These are phyloP conservation scores for Avena atlantica DNA, from an alignment of 176 grass and related monocot species.

Conservation along the genomic window DNA sequence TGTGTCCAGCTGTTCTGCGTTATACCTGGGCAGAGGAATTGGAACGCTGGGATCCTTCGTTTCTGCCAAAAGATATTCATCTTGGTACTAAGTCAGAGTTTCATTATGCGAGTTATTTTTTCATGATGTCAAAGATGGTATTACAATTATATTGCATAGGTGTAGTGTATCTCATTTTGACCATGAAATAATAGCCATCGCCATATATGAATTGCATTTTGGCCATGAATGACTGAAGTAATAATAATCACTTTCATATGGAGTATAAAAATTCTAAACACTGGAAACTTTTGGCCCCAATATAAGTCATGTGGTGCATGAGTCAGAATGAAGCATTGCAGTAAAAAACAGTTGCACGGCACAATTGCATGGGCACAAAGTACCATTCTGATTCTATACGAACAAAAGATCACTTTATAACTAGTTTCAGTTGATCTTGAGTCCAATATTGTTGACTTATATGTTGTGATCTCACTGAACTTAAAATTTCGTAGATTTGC, in stretches of 20 bases:
- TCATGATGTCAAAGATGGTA: conserved; percentile 21
- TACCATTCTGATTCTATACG: background rate
- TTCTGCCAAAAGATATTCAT: conserved; percentile 96
- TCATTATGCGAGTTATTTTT: conserved; percentile 25
- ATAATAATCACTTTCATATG: too few species aligned
- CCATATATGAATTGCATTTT: conserved; percentile 24
- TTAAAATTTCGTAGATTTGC: conserved; percentile 15
- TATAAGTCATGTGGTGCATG: conserved; percentile 1
- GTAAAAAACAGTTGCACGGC: background rate
- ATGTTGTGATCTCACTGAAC: background rate
- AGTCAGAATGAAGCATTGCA: conserved; percentile 19
- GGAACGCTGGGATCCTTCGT: conserved; percentile 88
- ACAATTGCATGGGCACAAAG: background rate
- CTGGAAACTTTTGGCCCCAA: background rate
- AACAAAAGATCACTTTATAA: conserved; percentile 15
- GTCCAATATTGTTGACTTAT: conserved; percentile 18
- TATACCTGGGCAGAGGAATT: conserved; percentile 97
- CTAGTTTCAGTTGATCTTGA: conserved; percentile 21
- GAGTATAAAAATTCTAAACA: background rate
- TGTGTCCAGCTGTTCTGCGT: conserved; percentile 87
- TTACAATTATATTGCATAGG: conserved; percentile 12
- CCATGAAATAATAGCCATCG: conserved; percentile 23
- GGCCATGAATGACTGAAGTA: too few species aligned
- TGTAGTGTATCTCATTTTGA: conserved; percentile 27
- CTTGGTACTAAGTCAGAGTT: conserved; percentile 66